Percentiles rank a stretch among this genome's conserved stretches.
Conservation (phyloP, 2,329 filamentous ascomycete genomes). For the Neonectria punicea region DNA sequence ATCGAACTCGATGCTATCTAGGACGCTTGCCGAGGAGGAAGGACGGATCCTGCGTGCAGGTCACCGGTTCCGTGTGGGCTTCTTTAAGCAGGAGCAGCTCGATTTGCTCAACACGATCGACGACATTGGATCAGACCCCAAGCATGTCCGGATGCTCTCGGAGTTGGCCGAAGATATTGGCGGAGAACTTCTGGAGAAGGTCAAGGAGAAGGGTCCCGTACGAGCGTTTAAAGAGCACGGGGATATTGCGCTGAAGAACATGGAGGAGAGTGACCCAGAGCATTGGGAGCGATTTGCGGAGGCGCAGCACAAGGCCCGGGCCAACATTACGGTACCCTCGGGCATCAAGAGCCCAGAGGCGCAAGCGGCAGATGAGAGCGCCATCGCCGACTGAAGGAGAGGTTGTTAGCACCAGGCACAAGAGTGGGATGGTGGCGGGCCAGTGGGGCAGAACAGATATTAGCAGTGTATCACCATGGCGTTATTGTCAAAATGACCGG, state of each 20-base stretch:
- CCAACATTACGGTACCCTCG: constrained; percentile 57
- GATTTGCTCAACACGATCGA: constrained; percentile 60
- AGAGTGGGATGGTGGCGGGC: background rate
- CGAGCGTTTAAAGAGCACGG: constrained; percentile 69
- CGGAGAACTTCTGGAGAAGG: constrained; percentile 66
- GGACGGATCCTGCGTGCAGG: constrained; percentile 65
- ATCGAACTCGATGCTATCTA: constrained; percentile 64
- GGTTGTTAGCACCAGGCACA: background rate
- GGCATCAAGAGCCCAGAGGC: constrained; percentile 39
- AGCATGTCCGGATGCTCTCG: constrained; percentile 64
- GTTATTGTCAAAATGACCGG: constrained; percentile 19
- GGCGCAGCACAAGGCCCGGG: constrained; percentile 67
- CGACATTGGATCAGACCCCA: constrained; percentile 61
- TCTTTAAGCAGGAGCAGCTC: constrained; percentile 63
- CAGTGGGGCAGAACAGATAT: constrained; percentile 1
- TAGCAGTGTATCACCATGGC: constrained; percentile 27
- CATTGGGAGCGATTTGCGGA: constrained; percentile 73
- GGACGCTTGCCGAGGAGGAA: constrained; percentile 66
- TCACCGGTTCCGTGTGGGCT: constrained; percentile 65
- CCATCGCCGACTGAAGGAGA: constrained; percentile 51
- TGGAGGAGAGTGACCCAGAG: constrained; percentile 72
- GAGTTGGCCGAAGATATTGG: constrained; percentile 72
- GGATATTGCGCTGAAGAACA: constrained; percentile 58
- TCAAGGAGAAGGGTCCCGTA: constrained; percentile 68
- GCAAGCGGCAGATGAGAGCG: constrained; percentile 51